These are phyloP conservation scores for Penicillium decumbens DNA, from an alignment of 2,329 filamentous ascomycete species.

Conservation along the genomic window DNA sequence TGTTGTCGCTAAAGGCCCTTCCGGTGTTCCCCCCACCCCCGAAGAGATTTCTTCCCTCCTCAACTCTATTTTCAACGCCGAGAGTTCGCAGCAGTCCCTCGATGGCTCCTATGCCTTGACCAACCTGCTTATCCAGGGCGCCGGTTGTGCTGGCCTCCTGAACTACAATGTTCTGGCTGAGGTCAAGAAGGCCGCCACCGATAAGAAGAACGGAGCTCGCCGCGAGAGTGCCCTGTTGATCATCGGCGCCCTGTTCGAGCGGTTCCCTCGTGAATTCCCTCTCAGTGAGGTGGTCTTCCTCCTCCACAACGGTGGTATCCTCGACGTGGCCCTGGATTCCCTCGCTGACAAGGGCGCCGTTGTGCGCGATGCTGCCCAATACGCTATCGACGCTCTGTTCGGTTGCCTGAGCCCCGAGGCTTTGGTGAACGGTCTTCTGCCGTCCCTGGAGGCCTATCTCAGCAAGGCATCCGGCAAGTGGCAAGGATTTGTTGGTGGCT, in stretches of 20 bases:
- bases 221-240: slow-evolving; percentile 94
- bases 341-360: slow-evolving; percentile 85
- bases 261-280: slow-evolving; percentile 71
- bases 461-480: slow-evolving; percentile 85
- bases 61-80: slow-evolving; percentile 63
- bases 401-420: slow-evolving; percentile 73
- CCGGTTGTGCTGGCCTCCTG: slow-evolving; percentile 59
- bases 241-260: slow-evolving; percentile 87
- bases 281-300: slow-evolving; percentile 77
- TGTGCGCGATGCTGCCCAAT: slow-evolving; percentile 87
- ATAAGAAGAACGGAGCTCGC: slow-evolving; percentile 86
- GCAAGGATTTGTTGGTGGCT: slow-evolving; percentile 89
- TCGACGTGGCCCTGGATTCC: slow-evolving; percentile 72
- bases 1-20: slow-evolving; percentile 47
- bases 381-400: slow-evolving; percentile 87
- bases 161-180: slow-evolving; percentile 60
- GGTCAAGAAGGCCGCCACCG: slow-evolving; percentile 71
- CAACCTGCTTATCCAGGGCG: slow-evolving; percentile 60
- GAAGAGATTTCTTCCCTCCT: slow-evolving; percentile 64
- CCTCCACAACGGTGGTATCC: slow-evolving; percentile 69
- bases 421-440: slow-evolving; percentile 75
- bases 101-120: slow-evolving; percentile 63
- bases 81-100: slow-evolving; percentile 64
- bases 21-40: slow-evolving; percentile 53
- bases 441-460: slow-evolving; percentile 69